Conservation (phyloP, 2,329 filamentous ascomycete genomes). For the Fusarium tanahbumbuense region DNA sequence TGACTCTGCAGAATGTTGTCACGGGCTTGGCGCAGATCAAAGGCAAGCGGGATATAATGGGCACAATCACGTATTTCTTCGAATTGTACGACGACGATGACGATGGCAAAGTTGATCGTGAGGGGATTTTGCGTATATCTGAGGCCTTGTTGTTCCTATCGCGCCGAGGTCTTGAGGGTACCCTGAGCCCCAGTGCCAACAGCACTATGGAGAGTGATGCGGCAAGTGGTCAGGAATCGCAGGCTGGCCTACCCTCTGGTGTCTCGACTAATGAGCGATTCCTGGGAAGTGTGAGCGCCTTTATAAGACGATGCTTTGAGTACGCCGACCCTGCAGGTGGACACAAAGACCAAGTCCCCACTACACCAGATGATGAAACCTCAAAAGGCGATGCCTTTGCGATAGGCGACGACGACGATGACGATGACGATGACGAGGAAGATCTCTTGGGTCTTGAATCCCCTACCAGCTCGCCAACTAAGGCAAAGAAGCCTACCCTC, state of each 20-base stretch:
- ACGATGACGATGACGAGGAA: constrained; percentile 74
- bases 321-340: constrained; percentile 89
- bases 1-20: constrained; percentile 92
- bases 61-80: constrained; percentile 97
- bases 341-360: constrained; percentile 54
- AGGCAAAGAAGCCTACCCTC: constrained; percentile 57
- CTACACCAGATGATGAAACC: constrained; percentile 35
- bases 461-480: constrained; percentile 56
- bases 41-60: constrained; percentile 95
- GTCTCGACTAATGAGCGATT: constrained; percentile 85
- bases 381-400: constrained; percentile 69
- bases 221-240: constrained; percentile 48
- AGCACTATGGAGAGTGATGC: constrained; percentile 60
- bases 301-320: constrained; percentile 96
- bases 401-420: constrained; percentile 82
- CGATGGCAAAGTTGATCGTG: constrained; percentile 91
- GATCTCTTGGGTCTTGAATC: constrained; percentile 72
- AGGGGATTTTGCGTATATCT: constrained; percentile 94
- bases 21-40: constrained; percentile 91
- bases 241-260: constrained; percentile 58
- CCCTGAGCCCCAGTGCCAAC: constrained; percentile 73
- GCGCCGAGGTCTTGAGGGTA: constrained; percentile 83
- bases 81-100: constrained; percentile 94
- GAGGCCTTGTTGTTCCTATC: constrained; percentile 94
- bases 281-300: constrained; percentile 91